A percentile compares a stretch with the other conserved stretches of the same genome.
Conservation (phyloP, 2,329 filamentous ascomycete species). For the Hymenoscyphus albidus region DNA sequence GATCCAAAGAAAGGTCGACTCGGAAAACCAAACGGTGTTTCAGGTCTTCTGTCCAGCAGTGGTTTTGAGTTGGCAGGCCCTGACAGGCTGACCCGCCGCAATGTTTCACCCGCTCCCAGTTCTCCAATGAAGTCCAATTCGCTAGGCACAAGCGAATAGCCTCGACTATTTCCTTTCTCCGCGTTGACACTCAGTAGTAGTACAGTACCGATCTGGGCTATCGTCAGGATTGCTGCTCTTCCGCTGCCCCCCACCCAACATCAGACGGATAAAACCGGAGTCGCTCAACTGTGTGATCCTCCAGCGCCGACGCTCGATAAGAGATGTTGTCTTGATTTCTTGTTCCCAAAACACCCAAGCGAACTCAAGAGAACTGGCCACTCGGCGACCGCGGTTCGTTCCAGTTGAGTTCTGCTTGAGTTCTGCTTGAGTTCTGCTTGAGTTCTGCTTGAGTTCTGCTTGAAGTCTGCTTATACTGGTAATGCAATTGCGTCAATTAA, state of each 20-base stretch:
- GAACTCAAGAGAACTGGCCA: not conserved
- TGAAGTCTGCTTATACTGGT: not conserved
- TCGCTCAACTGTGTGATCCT: slow-evolving; percentile 22
- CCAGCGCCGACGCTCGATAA: slow-evolving; percentile 16
- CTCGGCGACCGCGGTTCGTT: not conserved
- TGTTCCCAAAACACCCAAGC: not conserved
- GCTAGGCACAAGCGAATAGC: slow-evolving; percentile 13
- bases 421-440: not conserved
- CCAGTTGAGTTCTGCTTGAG: not conserved
- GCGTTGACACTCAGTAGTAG: not conserved
- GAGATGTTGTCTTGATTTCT: not conserved
- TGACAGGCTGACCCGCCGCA: slow-evolving; percentile 13
- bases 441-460: not conserved
- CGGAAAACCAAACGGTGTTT: slow-evolving; percentile 15
- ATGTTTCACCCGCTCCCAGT: slow-evolving; percentile 29
- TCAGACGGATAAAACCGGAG: slow-evolving; percentile 21
- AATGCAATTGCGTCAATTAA: not conserved
- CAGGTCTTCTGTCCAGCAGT: slow-evolving; percentile 18
- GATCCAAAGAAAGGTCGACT: not conserved
- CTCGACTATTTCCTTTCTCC: slow-evolving; percentile 16
- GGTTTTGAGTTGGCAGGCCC: slow-evolving; percentile 21
- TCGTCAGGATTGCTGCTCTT: slow-evolving; percentile 2
- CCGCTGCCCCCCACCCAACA: slow-evolving; percentile 6
- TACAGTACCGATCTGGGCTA: too few relatives aligned
- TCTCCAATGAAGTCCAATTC: slow-evolving; percentile 22